Evolutionary conservation across 768 basidiomycete species (phyloP).

Genomic region (Lentinula detonsa): DNA sequence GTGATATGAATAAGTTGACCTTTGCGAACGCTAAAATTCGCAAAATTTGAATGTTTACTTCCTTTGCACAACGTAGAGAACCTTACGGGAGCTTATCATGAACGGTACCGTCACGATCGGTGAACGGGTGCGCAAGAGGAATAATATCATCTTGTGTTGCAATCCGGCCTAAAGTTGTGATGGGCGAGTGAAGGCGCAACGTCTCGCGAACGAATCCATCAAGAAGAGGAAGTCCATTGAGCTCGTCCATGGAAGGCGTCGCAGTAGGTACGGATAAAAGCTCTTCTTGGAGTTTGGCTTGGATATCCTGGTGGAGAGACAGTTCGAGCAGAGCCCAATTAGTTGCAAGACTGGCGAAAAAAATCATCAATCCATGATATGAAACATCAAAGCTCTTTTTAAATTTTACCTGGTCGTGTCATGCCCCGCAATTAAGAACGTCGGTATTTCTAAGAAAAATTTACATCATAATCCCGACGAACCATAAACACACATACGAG

Average conservation of each 20-base stretch:
- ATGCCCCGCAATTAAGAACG: constrained; percentile 35
- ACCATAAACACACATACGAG: constrained; percentile 8
- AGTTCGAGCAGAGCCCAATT: constrained; percentile 60
- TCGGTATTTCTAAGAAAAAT: too few species aligned
- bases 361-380: constrained; percentile 23
- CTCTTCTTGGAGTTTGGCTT: constrained; percentile 55
- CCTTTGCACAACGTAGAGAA: neutral
- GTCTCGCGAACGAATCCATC: constrained; percentile 60
- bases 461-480: too few species aligned
- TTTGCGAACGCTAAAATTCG: constrained; percentile 28
- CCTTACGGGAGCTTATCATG: constrained; percentile 33
- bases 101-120: constrained; percentile 33
- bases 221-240: constrained; percentile 61
- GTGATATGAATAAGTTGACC: constrained; percentile 43
- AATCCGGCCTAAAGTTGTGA: constrained; percentile 34
- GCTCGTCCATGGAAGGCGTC: constrained; percentile 63
- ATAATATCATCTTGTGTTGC: constrained; percentile 49
- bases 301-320: constrained; percentile 39
- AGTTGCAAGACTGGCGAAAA: constrained; percentile 24
- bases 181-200: constrained; percentile 49
- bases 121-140: constrained; percentile 40
- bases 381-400: neutral
- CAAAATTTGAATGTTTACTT: neutral
- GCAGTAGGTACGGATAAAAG: constrained; percentile 45
- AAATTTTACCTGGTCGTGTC: constrained; percentile 10